Percentiles rank a stretch among this genome's conserved stretches.
These are phyloP conservation scores for Setaria viridis DNA, from an alignment of 202 grass and related monocot genomes.

Conservation along the genomic window DNA sequence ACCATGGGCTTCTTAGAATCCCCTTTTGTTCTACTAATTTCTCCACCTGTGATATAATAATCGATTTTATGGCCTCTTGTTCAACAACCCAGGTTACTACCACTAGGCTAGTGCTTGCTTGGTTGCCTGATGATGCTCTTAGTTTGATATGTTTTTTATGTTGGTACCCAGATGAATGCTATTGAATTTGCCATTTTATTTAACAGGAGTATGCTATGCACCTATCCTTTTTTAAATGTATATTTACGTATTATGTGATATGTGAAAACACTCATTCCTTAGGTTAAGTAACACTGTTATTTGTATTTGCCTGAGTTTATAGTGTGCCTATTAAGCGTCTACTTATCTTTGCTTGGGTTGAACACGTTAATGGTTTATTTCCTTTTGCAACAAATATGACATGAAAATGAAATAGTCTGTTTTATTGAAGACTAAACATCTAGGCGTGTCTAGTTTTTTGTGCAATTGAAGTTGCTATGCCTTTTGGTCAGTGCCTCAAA, in stretches of 20 bases:
- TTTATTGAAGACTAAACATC: neutral
- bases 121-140: slow-evolving; percentile 1
- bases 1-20: neutral
- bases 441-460: neutral
- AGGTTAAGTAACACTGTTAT: neutral
- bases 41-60: neutral
- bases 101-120: neutral
- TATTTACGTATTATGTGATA: slow-evolving; percentile 15
- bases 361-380: slow-evolving; percentile 5
- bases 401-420: neutral
- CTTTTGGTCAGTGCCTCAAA: slow-evolving; percentile 16
- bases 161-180: neutral
- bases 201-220: neutral
- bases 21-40: neutral
- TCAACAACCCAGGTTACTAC: neutral
- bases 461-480: slow-evolving; percentile 1
- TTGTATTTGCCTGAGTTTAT: slow-evolving; percentile 22
- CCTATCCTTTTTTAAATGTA: neutral
- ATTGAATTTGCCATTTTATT: slow-evolving; percentile 5
- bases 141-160: slow-evolving; percentile 21
- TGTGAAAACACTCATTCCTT: slow-evolving; percentile 17
- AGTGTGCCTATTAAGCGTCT: slow-evolving; percentile 20
- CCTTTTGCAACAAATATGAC: slow-evolving; percentile 20
- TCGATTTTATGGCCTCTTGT: neutral
- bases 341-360: neutral